phyloP scores from a whole-genome alignment of 1,284 basidiomycete genomes.

The Malassezia arunalokei region DNA sequence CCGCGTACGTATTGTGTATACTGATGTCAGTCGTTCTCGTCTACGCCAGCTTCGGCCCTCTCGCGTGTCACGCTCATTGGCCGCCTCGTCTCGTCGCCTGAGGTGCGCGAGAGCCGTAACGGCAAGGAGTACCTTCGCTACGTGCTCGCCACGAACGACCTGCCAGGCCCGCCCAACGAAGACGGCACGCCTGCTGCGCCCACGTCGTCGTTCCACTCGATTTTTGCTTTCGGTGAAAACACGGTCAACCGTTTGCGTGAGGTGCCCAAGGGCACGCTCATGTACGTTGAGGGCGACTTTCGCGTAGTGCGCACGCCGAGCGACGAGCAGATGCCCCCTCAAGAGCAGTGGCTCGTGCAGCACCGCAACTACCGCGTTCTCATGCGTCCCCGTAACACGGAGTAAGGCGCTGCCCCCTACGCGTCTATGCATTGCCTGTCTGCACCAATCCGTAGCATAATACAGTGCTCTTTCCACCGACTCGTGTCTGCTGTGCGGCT shows the following conservation, averaged over 20 bases:
- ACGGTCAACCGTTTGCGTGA: slow-evolving; percentile 20
- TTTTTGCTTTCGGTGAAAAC: slow-evolving; percentile 31
- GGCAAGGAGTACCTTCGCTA: slow-evolving; percentile 45
- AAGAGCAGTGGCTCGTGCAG: slow-evolving; percentile 19
- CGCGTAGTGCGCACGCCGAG: slow-evolving; percentile 16
- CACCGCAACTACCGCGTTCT: slow-evolving; percentile 21
- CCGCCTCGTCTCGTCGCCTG: slow-evolving; percentile 37
- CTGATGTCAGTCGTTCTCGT: slow-evolving; percentile 27
- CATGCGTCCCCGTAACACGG: slow-evolving; percentile 3
- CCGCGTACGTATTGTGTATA: slow-evolving; percentile 2
- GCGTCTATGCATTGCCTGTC: not conserved
- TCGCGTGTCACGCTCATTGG: slow-evolving; percentile 42
- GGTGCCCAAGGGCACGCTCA: slow-evolving; percentile 23
- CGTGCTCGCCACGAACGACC: slow-evolving; percentile 39
- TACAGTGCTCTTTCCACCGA: not conserved
- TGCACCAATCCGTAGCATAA: not conserved
- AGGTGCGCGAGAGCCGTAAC: slow-evolving; percentile 32
- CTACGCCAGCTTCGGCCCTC: slow-evolving; percentile 25
- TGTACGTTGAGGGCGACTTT: slow-evolving; percentile 31
- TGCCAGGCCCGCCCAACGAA: slow-evolving; percentile 32
- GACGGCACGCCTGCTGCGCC: slow-evolving; percentile 16
- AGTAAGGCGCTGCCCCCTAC: not conserved
- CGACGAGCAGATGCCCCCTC: slow-evolving; percentile 8
- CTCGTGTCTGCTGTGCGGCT: not conserved
- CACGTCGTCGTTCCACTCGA: slow-evolving; percentile 24